Base-by-base conservation (phyloP, 2,329 filamentous ascomycete genomes). In the Coniochaeta sp. region DNA sequence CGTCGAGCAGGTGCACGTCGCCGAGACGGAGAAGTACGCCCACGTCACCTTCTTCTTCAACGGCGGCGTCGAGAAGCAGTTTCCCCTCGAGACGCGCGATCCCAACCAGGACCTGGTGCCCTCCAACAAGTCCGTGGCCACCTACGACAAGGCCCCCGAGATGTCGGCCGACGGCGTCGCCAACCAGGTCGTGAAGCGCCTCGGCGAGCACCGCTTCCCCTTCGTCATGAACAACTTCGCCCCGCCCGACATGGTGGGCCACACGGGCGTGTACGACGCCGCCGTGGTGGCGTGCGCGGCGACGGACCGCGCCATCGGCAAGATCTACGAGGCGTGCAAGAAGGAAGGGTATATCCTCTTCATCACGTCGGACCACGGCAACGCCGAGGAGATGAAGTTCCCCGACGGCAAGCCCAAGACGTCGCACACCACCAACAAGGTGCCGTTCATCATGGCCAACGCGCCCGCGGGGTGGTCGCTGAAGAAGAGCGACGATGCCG, bases 201-300 rank as follows among this genome's bases (percentile, higher is more conserved):
- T 99, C 66, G 84, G 76, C 28, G 91, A 96, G 75, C 86, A 89
- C 71, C 87, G 90, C 72, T 97, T 93, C 78, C 92, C 95, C 72
- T 98, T 99, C 72, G 82, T 99, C 75, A 99, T 99, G 95, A 97
- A 98, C 87, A 99, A 99, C 86, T 98, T 99, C 77, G 95, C 95
- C 47, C 95, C 95, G 47, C 95, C 95, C 19, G 95, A 99, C 79
- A 99, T 99, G 95, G 95, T 99, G 65, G 95, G 95, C 67, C 95
- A 99, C 81, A 99, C 95, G 12, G 95, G 95, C 72, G 92, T 96
- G 62, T 98, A 98, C 78, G 89, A 98, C 69, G 93, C 95, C 32
- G 95, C 95, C 60, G 88, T 99, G 64, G 73, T 95, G 70, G 95
- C 88, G 68, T 89, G 89, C 67, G 82, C 8, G 66, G 88, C 93